Evolutionary conservation across 441 rosid genomes (phyloP).

Genomic region (Pelargonium citronellum): DNA sequence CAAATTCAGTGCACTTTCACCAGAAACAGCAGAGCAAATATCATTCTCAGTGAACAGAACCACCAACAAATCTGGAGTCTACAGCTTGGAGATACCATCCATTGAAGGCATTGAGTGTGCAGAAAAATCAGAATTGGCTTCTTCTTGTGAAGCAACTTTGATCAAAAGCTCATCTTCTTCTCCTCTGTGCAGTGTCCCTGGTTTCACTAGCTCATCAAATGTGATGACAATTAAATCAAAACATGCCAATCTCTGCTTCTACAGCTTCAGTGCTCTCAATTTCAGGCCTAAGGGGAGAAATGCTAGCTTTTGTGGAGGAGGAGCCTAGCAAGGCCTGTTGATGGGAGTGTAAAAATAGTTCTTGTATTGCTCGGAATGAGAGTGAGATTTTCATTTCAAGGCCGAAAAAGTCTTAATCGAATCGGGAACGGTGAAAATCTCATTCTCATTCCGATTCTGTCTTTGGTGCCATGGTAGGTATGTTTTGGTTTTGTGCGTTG

Average conservation of each 20-base stretch:
- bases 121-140: constrained; percentile 47
- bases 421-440: no score
- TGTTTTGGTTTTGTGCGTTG: no score
- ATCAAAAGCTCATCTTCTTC: constrained; percentile 43
- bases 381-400: no score
- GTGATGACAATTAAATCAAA: constrained; percentile 59
- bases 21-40: constrained; percentile 52
- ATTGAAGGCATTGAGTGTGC: constrained; percentile 69
- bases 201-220: constrained; percentile 63
- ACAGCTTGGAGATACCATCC: constrained; percentile 65
- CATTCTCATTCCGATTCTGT: no score
- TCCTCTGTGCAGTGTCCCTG: constrained; percentile 72
- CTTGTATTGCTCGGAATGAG: no score
- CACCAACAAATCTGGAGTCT: constrained; percentile 67
- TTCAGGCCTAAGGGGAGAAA: constrained; percentile 64
- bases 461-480: no score
- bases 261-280: constrained; percentile 63
- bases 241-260: constrained; percentile 64
- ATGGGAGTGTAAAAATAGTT: no score
- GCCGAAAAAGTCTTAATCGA: no score
- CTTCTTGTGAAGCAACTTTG: constrained; percentile 68
- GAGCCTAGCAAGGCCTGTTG: constrained; percentile 4
- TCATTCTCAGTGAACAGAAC: constrained; percentile 79
- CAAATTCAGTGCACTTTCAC: constrained; percentile 57
- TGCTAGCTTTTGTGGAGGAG: constrained; percentile 42